Evolutionary conservation across 2,329 filamentous ascomycete genomes (phyloP).

Genomic region (Sclerotinia subarctica): DNA sequence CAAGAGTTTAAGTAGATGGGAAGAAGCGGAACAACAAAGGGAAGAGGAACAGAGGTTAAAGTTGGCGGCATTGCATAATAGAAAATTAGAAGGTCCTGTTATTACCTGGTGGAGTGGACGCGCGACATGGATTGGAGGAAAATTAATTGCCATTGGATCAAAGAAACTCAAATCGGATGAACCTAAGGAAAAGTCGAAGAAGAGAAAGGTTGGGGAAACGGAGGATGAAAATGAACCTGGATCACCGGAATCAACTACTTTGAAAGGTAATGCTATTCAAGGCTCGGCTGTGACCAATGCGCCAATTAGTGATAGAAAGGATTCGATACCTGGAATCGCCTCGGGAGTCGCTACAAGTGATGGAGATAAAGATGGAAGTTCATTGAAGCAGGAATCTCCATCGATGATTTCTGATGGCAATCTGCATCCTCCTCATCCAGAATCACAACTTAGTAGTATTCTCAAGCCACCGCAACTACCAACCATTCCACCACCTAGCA

Average conservation of each 20-base stretch:
- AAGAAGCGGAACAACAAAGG: conserved; percentile 84
- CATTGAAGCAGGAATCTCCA: background rate
- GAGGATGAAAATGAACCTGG: conserved; percentile 28
- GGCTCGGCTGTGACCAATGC: background rate
- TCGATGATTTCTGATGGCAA: background rate
- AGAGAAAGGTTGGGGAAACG: conserved; percentile 56
- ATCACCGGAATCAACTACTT: conserved; percentile 1
- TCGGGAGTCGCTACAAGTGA: background rate
- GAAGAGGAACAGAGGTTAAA: conserved; percentile 80
- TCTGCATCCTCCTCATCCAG: conserved; percentile 21
- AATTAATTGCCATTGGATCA: conserved; percentile 63
- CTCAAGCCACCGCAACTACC: conserved; percentile 20
- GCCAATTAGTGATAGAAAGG: background rate
- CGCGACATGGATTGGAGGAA: conserved; percentile 74
- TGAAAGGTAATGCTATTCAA: background rate
- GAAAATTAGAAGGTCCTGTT: conserved; percentile 82
- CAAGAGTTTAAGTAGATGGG: conserved; percentile 90
- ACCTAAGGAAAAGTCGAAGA: conserved; percentile 49
- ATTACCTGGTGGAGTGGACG: conserved; percentile 93
- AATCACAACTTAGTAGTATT: conserved; percentile 23
- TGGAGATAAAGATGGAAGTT: conserved; percentile 5
- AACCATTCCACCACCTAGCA: background rate
- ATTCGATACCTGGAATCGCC: background rate
- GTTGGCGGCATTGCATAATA: conserved; percentile 82
- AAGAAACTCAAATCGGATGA: conserved; percentile 61